These are phyloP conservation scores for Vishniacozyma victoriae DNA, from an alignment of 768 basidiomycete genomes.

Conservation along the genomic window DNA sequence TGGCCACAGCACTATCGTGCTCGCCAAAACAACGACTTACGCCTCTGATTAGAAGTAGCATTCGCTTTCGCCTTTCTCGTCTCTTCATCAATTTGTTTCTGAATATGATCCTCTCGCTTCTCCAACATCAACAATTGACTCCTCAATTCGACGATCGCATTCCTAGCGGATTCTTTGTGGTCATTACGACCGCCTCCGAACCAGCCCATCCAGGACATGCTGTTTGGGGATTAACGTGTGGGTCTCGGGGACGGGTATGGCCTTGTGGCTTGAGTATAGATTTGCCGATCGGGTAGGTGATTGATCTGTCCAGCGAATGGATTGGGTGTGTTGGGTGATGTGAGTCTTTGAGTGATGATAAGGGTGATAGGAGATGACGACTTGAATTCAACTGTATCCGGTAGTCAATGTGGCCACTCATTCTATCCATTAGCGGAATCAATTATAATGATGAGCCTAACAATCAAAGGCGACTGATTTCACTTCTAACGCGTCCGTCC, in stretches of 20 bases:
- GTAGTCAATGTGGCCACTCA: no score
- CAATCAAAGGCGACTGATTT: not conserved
- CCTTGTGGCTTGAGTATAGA: no score
- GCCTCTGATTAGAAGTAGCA: slow-evolving; percentile 84
- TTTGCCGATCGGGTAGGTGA: no score
- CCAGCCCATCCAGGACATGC: slow-evolving; percentile 70
- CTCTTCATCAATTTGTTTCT: slow-evolving; percentile 96
- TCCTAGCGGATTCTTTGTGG: slow-evolving; percentile 74
- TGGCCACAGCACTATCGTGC: not conserved
- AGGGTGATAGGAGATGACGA: no score
- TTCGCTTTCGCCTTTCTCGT: slow-evolving; percentile 83
- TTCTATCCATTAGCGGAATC: not conserved
- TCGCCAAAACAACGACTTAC: slow-evolving; percentile 54
- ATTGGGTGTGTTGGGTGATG: no score
- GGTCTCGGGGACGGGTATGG: no score
- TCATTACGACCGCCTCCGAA: slow-evolving; percentile 67
- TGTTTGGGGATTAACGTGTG: slow-evolving; percentile 3
- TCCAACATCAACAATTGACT: slow-evolving; percentile 94
- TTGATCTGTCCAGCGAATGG: no score
- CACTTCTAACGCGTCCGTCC: no score
- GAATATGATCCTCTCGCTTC: slow-evolving; percentile 97
- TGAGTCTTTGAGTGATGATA: no score
- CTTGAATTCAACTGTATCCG: no score
- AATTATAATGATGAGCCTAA: not conserved
- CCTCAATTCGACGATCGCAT: slow-evolving; percentile 86